These are phyloP conservation scores for Diplodia corticola DNA, from an alignment of 2,329 filamentous ascomycete genomes.

Conservation along the genomic window DNA sequence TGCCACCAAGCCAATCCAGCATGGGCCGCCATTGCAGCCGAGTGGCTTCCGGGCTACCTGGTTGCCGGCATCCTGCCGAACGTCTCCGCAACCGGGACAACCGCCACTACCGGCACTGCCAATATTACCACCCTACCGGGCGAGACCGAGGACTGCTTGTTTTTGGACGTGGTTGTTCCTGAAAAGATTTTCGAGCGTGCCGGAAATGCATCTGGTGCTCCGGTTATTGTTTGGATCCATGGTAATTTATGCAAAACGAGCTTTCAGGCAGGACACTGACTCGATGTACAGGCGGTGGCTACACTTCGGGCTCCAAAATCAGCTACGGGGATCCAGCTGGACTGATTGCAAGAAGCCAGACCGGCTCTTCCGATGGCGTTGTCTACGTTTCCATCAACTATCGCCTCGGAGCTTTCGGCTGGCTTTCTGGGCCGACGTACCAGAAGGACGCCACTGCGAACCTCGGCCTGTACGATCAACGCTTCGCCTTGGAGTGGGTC, in stretches of 20 bases:
- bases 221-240: slow-evolving; percentile 47
- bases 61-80: slow-evolving; percentile 37
- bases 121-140: neutral
- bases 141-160: slow-evolving; percentile 40
- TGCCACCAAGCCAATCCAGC: slow-evolving; percentile 10
- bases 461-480: slow-evolving; percentile 40
- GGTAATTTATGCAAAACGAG: slow-evolving; percentile 33
- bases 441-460: slow-evolving; percentile 40
- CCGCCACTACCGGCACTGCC: neutral
- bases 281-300: slow-evolving; percentile 42
- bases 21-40: neutral
- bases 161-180: slow-evolving; percentile 44
- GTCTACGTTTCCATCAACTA: slow-evolving; percentile 54
- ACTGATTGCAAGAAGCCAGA: slow-evolving; percentile 35
- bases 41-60: slow-evolving; percentile 33
- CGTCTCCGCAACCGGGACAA: slow-evolving; percentile 24
- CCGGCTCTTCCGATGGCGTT: slow-evolving; percentile 34
- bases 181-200: slow-evolving; percentile 36
- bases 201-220: slow-evolving; percentile 33
- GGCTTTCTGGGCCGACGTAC: slow-evolving; percentile 36
- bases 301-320: slow-evolving; percentile 43
- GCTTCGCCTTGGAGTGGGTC: slow-evolving; percentile 43
- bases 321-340: slow-evolving; percentile 40
- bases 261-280: slow-evolving; percentile 29
- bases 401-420: slow-evolving; percentile 45